A percentile compares a stretch with the other conserved stretches of the same genome.
phyloP scores from a whole-genome alignment of 495 filamentous ascomycete genomes.

The Aspergillus kassunensis region DNA sequence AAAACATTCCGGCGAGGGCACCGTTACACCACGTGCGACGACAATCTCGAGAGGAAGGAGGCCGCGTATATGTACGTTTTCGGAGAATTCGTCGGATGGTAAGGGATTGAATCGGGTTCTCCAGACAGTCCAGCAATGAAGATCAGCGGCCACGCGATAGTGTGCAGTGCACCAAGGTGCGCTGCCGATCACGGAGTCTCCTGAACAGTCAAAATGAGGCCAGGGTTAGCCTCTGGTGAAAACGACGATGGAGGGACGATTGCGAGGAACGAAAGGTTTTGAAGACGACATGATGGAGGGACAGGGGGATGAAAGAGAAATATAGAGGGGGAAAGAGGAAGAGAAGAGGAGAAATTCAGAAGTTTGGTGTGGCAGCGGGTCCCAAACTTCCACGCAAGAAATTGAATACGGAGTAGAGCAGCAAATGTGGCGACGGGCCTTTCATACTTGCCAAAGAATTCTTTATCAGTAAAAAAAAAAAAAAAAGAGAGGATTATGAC shows the following conservation, averaged over 20 bases:
- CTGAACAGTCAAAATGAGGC: neutral
- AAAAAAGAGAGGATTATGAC: neutral
- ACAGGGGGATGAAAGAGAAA: neutral
- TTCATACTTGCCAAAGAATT: neutral
- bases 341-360: neutral
- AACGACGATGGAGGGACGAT: neutral
- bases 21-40: conserved; percentile 11
- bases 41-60: neutral
- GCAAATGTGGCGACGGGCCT: neutral
- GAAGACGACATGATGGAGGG: neutral
- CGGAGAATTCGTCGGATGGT: neutral
- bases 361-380: conserved; percentile 1
- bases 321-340: neutral
- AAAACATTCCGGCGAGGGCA: conserved; percentile 29
- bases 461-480: neutral
- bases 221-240: conserved; percentile 9
- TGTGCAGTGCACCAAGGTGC: neutral
- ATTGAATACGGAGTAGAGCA: neutral
- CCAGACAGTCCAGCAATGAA: conserved; percentile 6
- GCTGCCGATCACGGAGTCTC: conserved; percentile 8
- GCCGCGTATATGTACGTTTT: conserved; percentile 7
- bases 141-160: conserved; percentile 12
- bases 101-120: neutral
- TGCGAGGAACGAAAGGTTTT: neutral
- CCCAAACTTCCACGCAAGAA: conserved; percentile 3